Base-by-base conservation (phyloP, 768 basidiomycete genomes). In the Tulasnella sp. region DNA sequence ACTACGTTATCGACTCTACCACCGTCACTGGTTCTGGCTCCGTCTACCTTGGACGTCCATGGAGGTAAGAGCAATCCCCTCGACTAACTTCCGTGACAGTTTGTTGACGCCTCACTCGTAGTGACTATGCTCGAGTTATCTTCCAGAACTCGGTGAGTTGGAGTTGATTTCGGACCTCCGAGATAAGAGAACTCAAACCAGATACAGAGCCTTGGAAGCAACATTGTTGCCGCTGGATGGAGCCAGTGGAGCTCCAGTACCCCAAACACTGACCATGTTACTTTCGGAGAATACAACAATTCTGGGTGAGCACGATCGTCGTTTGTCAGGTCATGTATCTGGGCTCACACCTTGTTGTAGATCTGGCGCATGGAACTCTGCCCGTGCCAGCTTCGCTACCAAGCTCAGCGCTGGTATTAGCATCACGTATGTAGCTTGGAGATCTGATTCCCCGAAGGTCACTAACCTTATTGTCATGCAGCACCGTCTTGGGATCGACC, bases 201-300 rank as follows among this genome's bases (percentile, higher is more conserved):
- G 42, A 17, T 12, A 84, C 25, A 72, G 71, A 31, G 31, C 49
- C 39, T 72, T 34, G 71, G 71, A 15, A 54, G 71, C 39, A 29
- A 36, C 42, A 77, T 78, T 29, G 29, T 17, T 12, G 67, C 54
- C 17, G 81, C 80, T 3, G 82, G 81, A 15, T 82, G 81, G 81
- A 79, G 79, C 22, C 67, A 80, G 6, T 82, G 82, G 82, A 76
- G 75, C 49, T 74, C 78, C n/a, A 76, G 64, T 76, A 75, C 68
- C 37, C 81, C 81, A n/a, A 79, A 79, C 42, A 82, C 81, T 12
- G 82, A 82, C 77, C 78, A 82, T 67, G 79, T 82, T 58, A 80
- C 80, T 4, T 82, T 82, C 77, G 82, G 81, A 31, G 81, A 82
- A 77, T 87, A 79, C 78, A 79, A 74, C 49, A 82, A 81, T 76